phyloP scores from a whole-genome alignment of 805 yeast species.

The Vanderwaltozyma verrucispora region DNA sequence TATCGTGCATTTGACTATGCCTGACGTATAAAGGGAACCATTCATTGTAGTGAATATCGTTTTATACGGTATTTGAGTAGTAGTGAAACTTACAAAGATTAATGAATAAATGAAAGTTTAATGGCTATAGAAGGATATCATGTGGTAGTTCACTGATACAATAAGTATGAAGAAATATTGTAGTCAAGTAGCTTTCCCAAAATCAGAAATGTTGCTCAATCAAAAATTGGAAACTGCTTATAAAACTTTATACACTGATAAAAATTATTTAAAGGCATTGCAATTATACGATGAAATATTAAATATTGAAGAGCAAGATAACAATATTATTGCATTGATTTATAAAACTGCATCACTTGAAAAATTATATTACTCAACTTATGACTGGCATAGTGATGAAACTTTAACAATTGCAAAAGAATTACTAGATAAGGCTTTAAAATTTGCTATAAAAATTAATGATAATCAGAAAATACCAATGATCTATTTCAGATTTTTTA shows the following conservation, averaged over 20 bases:
- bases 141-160: too few species aligned
- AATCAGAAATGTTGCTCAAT: conserved; percentile 18
- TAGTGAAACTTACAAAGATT: too few species aligned
- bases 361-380: conserved; percentile 29
- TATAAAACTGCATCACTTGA: conserved; percentile 42
- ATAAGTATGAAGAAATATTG: too few species aligned
- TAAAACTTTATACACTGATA: conserved; percentile 35
- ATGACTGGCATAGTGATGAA: conserved; percentile 34
- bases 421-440: conserved; percentile 31
- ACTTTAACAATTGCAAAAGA: conserved; percentile 34
- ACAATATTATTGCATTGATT: conserved; percentile 37
- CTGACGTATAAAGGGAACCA: too few species aligned
- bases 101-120: too few species aligned
- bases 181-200: too few species aligned
- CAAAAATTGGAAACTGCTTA: conserved; percentile 34
- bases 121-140: too few species aligned
- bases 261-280: conserved; percentile 38
- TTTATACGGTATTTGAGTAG: too few species aligned
- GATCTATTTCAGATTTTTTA: conserved; percentile 40
- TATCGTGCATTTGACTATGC: too few species aligned
- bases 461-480: conserved; percentile 37
- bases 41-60: too few species aligned
- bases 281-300: conserved; percentile 32
- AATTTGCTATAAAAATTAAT: conserved; percentile 37
- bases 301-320: conserved; percentile 28